A percentile compares a stretch with the other conserved stretches of the same genome.
These are phyloP conservation scores for Hymenoscyphus albidus DNA, from an alignment of 2,329 filamentous ascomycete species.

Conservation along the genomic window DNA sequence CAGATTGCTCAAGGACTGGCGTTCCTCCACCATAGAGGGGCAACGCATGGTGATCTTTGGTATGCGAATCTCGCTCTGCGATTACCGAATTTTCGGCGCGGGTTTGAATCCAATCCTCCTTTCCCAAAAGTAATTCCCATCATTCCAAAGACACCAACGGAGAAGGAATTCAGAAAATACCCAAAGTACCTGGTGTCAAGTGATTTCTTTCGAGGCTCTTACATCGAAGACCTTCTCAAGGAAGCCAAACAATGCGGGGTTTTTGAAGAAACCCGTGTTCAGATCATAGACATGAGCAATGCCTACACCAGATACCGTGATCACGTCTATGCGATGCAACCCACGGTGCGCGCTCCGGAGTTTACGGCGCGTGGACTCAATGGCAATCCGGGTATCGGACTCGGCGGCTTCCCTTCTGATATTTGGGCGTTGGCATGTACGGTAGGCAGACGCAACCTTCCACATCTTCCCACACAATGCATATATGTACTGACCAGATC, in stretches of 20 bases:
- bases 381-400: neutral
- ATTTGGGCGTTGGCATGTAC: neutral
- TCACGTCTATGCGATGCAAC: neutral
- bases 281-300: neutral
- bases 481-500: neutral
- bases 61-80: neutral
- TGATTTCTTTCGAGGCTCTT: neutral
- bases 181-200: neutral
- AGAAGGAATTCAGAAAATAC: neutral
- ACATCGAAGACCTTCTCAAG: neutral
- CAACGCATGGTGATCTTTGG: neutral
- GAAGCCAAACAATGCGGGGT: neutral
- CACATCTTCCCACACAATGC: neutral
- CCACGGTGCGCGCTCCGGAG: neutral
- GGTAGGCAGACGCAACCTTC: neutral
- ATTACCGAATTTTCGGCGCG: neutral
- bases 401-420: neutral
- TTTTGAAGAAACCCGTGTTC: neutral
- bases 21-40: neutral
- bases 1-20: neutral
- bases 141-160: neutral
- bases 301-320: neutral
- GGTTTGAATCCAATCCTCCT: neutral
- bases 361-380: neutral
- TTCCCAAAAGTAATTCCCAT: neutral